Evolutionary conservation across 257 asterid species (phyloP).

Genomic region (Plantago elongata): DNA sequence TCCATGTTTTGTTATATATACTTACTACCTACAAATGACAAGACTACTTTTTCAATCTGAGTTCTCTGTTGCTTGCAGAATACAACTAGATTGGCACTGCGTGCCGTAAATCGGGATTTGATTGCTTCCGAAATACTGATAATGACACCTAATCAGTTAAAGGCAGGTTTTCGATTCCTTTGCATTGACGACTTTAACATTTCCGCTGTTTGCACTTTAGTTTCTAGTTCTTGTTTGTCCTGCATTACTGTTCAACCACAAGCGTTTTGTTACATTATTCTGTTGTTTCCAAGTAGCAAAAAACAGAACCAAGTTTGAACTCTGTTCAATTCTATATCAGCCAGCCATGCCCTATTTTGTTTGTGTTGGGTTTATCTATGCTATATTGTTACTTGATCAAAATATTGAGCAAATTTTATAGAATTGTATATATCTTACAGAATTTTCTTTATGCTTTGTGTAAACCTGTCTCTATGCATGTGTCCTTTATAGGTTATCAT

Average conservation of each 20-base stretch:
- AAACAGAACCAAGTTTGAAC: neutral
- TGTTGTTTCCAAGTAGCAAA: neutral
- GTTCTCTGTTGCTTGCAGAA: slow-evolving; percentile 33
- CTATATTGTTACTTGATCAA: neutral
- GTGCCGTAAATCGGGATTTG: slow-evolving; percentile 75
- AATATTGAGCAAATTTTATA: neutral
- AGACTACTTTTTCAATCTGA: neutral
- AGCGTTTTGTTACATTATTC: neutral
- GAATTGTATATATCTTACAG: neutral
- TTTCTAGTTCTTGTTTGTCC: neutral
- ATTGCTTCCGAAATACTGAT: slow-evolving; percentile 59
- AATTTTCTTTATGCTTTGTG: too few species aligned
- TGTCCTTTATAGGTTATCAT: neutral
- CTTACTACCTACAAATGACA: slow-evolving; percentile 3
- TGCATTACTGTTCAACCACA: slow-evolving; percentile 4
- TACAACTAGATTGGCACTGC: slow-evolving; percentile 46
- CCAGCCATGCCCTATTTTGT: neutral
- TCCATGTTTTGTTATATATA: too few species aligned
- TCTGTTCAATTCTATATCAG: neutral
- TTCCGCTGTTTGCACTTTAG: neutral
- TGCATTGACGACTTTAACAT: neutral
- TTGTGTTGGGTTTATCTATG: neutral
- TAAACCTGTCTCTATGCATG: neutral
- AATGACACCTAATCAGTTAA: slow-evolving; percentile 72
- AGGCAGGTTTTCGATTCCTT: slow-evolving; percentile 34